Evolutionary conservation across 2,329 filamentous ascomycete genomes (phyloP).

Genomic region (Dactylellina parvicollis): DNA sequence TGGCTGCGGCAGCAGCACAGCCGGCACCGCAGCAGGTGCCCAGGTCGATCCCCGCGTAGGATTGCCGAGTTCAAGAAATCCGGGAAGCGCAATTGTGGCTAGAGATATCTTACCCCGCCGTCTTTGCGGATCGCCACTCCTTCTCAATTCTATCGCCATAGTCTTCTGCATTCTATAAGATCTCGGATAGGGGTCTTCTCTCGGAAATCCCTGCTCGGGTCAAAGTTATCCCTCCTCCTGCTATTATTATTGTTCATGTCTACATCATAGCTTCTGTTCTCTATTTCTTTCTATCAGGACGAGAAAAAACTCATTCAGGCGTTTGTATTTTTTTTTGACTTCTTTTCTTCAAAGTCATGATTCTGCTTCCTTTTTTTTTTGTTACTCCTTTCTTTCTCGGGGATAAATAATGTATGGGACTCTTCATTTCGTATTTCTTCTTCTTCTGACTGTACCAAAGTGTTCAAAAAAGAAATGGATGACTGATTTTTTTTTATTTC

Average conservation of each 20-base stretch:
- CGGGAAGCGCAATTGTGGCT: too few relatives aligned
- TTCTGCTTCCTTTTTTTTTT: not conserved
- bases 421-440: not conserved
- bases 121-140: not conserved
- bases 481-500: not conserved
- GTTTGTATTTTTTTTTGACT: not conserved
- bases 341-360: not conserved
- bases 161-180: too few relatives aligned
- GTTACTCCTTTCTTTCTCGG: not conserved
- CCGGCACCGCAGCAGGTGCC: slow-evolving; percentile 12
- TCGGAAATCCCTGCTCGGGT: too few relatives aligned
- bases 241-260: not conserved
- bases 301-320: not conserved
- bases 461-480: too few relatives aligned
- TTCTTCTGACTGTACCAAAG: not conserved
- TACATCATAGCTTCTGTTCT: not conserved
- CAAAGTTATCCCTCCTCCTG: too few relatives aligned
- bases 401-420: slow-evolving; percentile 3
- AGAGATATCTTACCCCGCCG: too few relatives aligned
- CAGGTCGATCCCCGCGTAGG: slow-evolving; percentile 16
- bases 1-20: slow-evolving; percentile 73
- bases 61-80: not conserved
- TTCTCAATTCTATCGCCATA: not conserved
- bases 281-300: not conserved
- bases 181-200: too few relatives aligned